Conservation (phyloP, 2,329 filamentous ascomycete species). For the Exserohilum rostratum region DNA sequence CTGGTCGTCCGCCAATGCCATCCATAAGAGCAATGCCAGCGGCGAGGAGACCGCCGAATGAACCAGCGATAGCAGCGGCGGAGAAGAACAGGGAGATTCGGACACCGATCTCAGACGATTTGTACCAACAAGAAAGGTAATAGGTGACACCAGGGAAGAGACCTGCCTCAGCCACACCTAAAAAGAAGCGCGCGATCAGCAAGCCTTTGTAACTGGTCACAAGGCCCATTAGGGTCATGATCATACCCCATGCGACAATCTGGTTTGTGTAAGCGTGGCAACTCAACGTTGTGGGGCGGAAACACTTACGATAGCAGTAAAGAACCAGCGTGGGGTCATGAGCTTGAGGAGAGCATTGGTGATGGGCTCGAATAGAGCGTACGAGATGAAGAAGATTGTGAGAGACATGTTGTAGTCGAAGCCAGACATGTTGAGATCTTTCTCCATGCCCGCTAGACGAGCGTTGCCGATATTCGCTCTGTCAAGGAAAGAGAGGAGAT, state of each 20-base stretch:
- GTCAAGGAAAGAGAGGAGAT: too few relatives aligned
- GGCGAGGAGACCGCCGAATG: constrained; percentile 66
- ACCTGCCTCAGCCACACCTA: too few relatives aligned
- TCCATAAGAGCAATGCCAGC: constrained; percentile 67
- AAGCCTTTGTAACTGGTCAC: constrained; percentile 55
- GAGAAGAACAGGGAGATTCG: constrained; percentile 65
- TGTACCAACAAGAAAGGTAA: constrained; percentile 69
- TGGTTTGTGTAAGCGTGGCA: too few relatives aligned
- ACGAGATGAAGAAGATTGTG: not conserved
- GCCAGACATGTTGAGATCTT: constrained; percentile 47
- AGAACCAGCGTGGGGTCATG: too few relatives aligned
- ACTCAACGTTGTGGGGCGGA: too few relatives aligned
- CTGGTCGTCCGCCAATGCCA: constrained; percentile 51
- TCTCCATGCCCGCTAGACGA: constrained; percentile 43
- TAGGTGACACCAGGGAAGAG: constrained; percentile 54
- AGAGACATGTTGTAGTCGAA: constrained; percentile 62
- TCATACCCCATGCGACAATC: constrained; percentile 54
- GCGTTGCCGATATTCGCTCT: constrained; percentile 54
- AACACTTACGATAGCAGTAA: too few relatives aligned
- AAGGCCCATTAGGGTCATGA: constrained; percentile 58
- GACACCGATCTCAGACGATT: constrained; percentile 63
- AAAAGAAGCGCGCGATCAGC: too few relatives aligned
- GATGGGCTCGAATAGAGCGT: constrained; percentile 65
- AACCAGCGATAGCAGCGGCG: constrained; percentile 63
- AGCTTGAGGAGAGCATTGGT: too few relatives aligned